phyloP scores from a whole-genome alignment of 225 moss, liverwort and hornwort species.

The Polytrichum formosum region DNA sequence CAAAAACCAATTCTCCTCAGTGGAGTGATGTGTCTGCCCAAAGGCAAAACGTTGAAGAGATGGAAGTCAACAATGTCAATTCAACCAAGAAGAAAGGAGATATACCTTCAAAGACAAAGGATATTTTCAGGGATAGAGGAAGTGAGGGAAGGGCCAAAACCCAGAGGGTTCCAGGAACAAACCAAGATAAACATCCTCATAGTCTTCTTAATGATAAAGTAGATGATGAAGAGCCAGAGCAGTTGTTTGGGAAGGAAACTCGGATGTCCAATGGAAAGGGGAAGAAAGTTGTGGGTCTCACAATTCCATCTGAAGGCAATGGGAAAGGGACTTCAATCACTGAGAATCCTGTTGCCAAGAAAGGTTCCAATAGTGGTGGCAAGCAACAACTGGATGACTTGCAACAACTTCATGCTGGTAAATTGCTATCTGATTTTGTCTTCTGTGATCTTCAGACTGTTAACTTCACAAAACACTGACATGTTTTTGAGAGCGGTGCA shows the following conservation, averaged over 20 bases:
- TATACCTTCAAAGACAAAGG: constrained; percentile 31
- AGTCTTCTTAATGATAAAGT: constrained; percentile 27
- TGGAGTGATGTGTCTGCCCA: constrained; percentile 15
- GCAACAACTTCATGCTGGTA: constrained; percentile 25
- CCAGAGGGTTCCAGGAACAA: constrained; percentile 7
- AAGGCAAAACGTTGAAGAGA: constrained; percentile 19
- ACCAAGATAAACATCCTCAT: constrained; percentile 21
- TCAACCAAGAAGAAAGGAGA: constrained; percentile 18
- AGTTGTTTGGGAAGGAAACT: constrained; percentile 12
- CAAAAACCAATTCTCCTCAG: constrained; percentile 13
- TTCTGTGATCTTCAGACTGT: no score
- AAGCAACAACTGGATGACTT: constrained; percentile 7
- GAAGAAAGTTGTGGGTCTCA: constrained; percentile 11
- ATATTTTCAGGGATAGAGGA: constrained; percentile 13
- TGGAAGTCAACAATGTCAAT: constrained; percentile 12
- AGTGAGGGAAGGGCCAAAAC: constrained; percentile 19
- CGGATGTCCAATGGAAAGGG: constrained; percentile 22
- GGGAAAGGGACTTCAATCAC: constrained; percentile 9
- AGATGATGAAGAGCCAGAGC: constrained; percentile 29
- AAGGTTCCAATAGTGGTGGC: constrained; percentile 10
- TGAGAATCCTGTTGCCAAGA: constrained; percentile 10
- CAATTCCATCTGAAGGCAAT: constrained; percentile 10
- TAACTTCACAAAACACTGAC: no score
- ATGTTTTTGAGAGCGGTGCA: no score
- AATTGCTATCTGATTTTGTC: no score